Percentiles rank a stretch among this genome's conserved stretches.
These are phyloP conservation scores for Aquilaria yunnanensis DNA, from an alignment of 345 rosid species.

Conservation along the genomic window DNA sequence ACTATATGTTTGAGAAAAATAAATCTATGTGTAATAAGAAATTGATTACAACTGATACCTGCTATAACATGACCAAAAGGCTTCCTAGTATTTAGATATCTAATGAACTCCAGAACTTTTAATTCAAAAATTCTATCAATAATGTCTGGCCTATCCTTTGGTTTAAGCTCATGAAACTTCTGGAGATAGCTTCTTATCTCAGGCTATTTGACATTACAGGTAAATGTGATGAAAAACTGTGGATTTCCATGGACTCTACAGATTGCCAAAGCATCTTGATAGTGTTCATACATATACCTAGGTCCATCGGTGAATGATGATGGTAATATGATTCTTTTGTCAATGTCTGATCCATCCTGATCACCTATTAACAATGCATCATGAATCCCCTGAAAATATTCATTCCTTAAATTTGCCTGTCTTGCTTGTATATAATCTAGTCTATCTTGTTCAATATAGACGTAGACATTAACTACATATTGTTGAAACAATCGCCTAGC, in stretches of 20 bases:
- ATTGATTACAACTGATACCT: not conserved
- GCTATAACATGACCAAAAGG: not conserved
- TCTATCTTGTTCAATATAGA: slow-evolving; percentile 4
- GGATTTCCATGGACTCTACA: too few species aligned
- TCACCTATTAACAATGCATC: slow-evolving; percentile 2
- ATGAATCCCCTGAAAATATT: not conserved
- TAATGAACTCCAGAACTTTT: too few species aligned
- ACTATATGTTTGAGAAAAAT: not conserved
- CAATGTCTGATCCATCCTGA: not conserved
- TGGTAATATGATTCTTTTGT: not conserved
- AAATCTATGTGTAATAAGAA: not conserved
- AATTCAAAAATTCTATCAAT: not conserved
- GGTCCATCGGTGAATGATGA: not conserved
- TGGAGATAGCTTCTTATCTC: too few species aligned
- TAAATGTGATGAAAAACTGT: too few species aligned
- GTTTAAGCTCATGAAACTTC: not conserved
- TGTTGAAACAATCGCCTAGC: slow-evolving; percentile 3
- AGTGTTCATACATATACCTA: not conserved
- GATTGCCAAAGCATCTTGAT: slow-evolving; percentile 2
- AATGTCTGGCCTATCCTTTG: not conserved
- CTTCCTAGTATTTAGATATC: not conserved
- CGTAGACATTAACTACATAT: slow-evolving; percentile 1
- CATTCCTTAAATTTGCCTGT: not conserved
- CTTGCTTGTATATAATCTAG: not conserved
- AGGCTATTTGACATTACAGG: too few species aligned